phyloP scores from a whole-genome alignment of 2,329 filamentous ascomycete genomes.

The Fusarium drepaniforme region DNA sequence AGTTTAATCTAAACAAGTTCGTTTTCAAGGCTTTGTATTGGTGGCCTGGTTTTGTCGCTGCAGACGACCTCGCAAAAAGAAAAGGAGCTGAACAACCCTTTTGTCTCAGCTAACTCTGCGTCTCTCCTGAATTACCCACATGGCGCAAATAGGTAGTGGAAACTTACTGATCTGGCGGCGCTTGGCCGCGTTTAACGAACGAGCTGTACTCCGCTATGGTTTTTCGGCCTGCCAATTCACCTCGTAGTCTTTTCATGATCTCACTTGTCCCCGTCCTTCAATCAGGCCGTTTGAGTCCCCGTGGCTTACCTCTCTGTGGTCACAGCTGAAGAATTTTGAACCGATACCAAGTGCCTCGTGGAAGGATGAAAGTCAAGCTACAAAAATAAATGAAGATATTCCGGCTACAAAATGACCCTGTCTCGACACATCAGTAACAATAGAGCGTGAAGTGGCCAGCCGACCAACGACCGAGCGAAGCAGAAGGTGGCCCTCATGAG shows the following conservation, averaged over 20 bases:
- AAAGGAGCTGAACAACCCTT: background rate
- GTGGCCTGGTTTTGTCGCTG: background rate
- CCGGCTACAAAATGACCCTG: background rate
- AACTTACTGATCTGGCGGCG: background rate
- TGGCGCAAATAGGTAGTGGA: background rate
- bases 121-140: background rate
- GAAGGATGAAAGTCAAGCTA: background rate
- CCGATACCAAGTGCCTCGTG: background rate
- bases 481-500: background rate
- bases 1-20: background rate
- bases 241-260: background rate
- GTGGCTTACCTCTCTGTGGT: background rate
- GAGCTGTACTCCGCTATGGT: background rate
- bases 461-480: background rate
- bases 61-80: background rate
- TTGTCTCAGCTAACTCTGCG: background rate
- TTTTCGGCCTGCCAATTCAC: background rate
- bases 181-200: background rate
- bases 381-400: background rate
- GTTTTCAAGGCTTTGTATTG: background rate
- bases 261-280: background rate
- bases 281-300: background rate
- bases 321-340: background rate
- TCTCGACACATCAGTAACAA: background rate
- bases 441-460: background rate